Percentiles rank a stretch among this genome's conserved stretches.
These are phyloP conservation scores for Mycena filopes DNA, from an alignment of 768 basidiomycete genomes.

Conservation along the genomic window DNA sequence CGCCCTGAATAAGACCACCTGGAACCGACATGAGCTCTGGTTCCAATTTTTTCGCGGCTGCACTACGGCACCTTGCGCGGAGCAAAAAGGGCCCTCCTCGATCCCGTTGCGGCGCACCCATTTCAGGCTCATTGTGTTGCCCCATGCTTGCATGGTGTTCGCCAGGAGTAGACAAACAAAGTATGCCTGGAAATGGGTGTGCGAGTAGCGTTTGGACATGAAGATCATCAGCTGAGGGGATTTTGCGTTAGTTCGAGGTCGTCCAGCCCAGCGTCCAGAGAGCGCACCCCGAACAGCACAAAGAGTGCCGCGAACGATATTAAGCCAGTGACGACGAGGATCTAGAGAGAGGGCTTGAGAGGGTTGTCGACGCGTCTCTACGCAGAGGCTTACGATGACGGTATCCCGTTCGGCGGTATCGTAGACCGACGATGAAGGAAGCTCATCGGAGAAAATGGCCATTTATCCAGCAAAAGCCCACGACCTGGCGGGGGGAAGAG, in stretches of 20 bases:
- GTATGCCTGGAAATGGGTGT: constrained; percentile 37
- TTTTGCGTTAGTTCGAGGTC: neutral
- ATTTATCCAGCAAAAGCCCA: constrained; percentile 25
- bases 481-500: constrained; percentile 18
- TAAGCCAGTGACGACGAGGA: constrained; percentile 29
- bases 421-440: constrained; percentile 16
- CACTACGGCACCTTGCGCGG: constrained; percentile 28
- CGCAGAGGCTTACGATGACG: constrained; percentile 18
- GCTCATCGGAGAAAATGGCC: constrained; percentile 8
- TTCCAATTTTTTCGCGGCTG: neutral
- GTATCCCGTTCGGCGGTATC: constrained; percentile 12
- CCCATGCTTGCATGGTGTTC: constrained; percentile 34
- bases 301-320: constrained; percentile 31
- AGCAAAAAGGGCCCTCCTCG: constrained; percentile 25
- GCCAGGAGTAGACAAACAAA: constrained; percentile 35
- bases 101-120: constrained; percentile 30
- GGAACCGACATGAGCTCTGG: neutral
- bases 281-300: constrained; percentile 28
- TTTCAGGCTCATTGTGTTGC: constrained; percentile 30
- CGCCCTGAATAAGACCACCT: constrained; percentile 45
- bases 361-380: too few species aligned
- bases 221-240: constrained; percentile 8
- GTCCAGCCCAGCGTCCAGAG: neutral
- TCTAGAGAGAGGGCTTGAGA: neutral
- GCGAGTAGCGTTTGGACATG: constrained; percentile 23